phyloP scores from a whole-genome alignment of 768 basidiomycete species.

The Hericium erinaceus region DNA sequence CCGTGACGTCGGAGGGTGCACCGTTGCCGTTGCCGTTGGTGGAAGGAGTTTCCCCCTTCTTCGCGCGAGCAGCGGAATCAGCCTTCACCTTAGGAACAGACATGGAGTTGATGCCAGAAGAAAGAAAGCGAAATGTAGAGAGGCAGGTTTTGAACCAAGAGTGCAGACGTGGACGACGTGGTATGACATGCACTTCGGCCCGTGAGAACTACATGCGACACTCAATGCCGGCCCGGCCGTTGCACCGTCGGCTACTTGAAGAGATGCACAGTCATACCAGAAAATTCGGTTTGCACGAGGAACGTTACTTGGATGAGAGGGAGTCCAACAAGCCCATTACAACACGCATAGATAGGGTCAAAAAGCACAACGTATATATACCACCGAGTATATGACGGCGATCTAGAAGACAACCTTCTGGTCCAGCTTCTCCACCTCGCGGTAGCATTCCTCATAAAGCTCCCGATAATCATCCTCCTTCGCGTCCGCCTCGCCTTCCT shows the following conservation, averaged over 20 bases:
- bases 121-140: constrained; percentile 14
- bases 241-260: too few relatives aligned
- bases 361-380: not conserved
- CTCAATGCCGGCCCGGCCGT: not conserved
- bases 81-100: constrained; percentile 47
- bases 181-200: constrained; percentile 1
- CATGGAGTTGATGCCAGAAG: constrained; percentile 17
- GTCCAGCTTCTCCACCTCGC: constrained; percentile 80
- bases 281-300: too few relatives aligned
- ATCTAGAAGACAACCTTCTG: constrained; percentile 40
- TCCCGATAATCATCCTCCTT: constrained; percentile 82
- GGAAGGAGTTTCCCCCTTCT: constrained; percentile 6
- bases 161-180: constrained; percentile 16
- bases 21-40: constrained; percentile 32
- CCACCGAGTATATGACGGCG: constrained; percentile 7
- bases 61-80: constrained; percentile 30
- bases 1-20: constrained; percentile 23
- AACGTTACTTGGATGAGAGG: too few relatives aligned
- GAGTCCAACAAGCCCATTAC: too few relatives aligned
- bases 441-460: constrained; percentile 75
- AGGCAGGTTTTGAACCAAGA: constrained; percentile 9
- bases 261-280: too few relatives aligned
- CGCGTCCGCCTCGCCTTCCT: constrained; percentile 48
- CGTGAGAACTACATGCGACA: constrained; percentile 1
- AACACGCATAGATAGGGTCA: not conserved